Base-by-base conservation (phyloP, 2,329 filamentous ascomycete genomes). In the Ophiosphaerella korrae region DNA sequence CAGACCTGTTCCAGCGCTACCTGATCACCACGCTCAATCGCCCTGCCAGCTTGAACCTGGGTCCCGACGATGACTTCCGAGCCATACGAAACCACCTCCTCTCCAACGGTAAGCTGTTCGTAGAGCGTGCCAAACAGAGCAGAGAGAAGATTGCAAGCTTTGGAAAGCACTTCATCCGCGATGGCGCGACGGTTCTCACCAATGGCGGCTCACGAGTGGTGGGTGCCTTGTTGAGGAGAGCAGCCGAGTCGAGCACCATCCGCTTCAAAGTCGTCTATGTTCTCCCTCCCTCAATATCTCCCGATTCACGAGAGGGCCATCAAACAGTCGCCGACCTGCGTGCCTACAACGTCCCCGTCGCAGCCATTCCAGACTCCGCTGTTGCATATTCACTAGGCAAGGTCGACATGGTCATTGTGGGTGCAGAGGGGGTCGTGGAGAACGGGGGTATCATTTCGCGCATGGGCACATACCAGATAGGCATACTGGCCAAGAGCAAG, bases 1-100 rank as follows among this genome's bases (percentile, higher is more conserved):
- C 92, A 53, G 92, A 97, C 73, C 85, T 97, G 52, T 97, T 99
- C 80, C 89, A 94, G 73, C 88, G 93, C 71, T 97, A 96, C 76
- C 85, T 99, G 63, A 88, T 96, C 66, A 86, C 87, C 49, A 91
- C 83, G 16, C 74, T 88, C 63, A 82, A 86, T 71, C 75, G 81
- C 54, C 79, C 83, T 13, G 63, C 66, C 14, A 68, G 67, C 47
- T 48, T 71, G 33, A 68, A 69, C 35, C 70, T 80, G 6, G 79
- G 79, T 18, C 78, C 80, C 2, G 75, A 76, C 8, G 81, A 80
- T n/a, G 87, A 89, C 69, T 97, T 97, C 74, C 89, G 92, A 57
- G 85, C 88, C 43, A 88, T 96, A 48, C 83, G 90, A 57, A 85
- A 87, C 67, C 91, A 97, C 76, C 81, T 97, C 24, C 80, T 97